Conservation (phyloP, 495 filamentous ascomycete species). For the Echria macrotheca region DNA sequence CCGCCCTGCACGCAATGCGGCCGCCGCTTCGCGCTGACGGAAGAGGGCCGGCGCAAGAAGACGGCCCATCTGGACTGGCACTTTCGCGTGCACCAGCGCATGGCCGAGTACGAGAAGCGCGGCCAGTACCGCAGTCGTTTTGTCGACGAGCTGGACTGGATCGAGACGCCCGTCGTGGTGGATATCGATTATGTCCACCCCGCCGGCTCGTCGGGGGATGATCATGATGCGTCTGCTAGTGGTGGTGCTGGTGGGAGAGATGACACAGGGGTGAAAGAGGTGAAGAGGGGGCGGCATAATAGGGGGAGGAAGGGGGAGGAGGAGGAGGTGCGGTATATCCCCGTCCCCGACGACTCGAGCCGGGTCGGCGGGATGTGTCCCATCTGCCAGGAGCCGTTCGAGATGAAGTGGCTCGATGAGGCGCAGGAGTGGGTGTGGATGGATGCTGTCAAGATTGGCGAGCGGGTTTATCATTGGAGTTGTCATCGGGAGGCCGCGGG, state of each 20-base stretch:
- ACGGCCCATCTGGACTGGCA: slow-evolving; percentile 97
- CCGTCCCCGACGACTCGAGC: slow-evolving; percentile 63
- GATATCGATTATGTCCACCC: slow-evolving; percentile 51
- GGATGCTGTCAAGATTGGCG: slow-evolving; percentile 75
- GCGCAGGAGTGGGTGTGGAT: slow-evolving; percentile 96
- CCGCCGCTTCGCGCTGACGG: slow-evolving; percentile 70
- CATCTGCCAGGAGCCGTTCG: slow-evolving; percentile 93
- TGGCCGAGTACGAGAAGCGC: slow-evolving; percentile 72
- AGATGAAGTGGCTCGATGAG: slow-evolving; percentile 82
- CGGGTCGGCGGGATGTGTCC: slow-evolving; percentile 71
- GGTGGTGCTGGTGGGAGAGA: too few relatives aligned
- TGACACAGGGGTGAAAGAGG: too few relatives aligned
- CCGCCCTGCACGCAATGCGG: slow-evolving; percentile 89
- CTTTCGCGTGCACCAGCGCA: slow-evolving; percentile 85
- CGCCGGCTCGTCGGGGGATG: neutral
- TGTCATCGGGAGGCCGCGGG: slow-evolving; percentile 81
- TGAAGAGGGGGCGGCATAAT: too few relatives aligned
- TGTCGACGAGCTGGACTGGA: slow-evolving; percentile 92
- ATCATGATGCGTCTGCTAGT: too few relatives aligned
- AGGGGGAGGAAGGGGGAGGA: slow-evolving; percentile 6
- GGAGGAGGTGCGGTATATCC: slow-evolving; percentile 69
- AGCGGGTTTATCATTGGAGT: slow-evolving; percentile 79
- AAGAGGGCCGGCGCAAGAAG: slow-evolving; percentile 76
- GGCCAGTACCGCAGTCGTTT: slow-evolving; percentile 91
- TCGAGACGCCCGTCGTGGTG: slow-evolving; percentile 68